These are phyloP conservation scores for Scenedesmus sp. DNA, from an alignment of 163 green algal genomes.

Conservation along the genomic window DNA sequence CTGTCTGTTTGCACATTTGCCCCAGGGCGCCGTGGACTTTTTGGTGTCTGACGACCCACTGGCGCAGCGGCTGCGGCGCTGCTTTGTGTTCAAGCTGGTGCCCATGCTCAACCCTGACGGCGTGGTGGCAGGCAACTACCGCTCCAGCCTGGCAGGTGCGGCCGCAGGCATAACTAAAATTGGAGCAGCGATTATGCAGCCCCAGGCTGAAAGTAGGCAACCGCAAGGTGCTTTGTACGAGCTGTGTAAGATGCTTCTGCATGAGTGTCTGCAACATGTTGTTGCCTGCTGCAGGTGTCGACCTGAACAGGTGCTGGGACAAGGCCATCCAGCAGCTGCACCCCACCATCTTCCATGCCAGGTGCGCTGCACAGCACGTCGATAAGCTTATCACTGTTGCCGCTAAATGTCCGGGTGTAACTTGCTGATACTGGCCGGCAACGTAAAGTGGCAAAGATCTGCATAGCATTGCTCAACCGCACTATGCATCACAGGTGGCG, in stretches of 20 bases:
- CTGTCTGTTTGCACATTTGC: background rate
- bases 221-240: no score
- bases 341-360: conserved; percentile 21
- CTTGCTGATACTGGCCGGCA: conserved; percentile 55
- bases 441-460: no score
- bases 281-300: background rate
- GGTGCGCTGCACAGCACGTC: background rate
- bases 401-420: conserved; percentile 56
- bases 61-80: conserved; percentile 15
- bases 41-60: background rate
- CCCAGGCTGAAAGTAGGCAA: no score
- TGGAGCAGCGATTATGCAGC: background rate
- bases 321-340: background rate
- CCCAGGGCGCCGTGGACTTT: conserved; percentile 14
- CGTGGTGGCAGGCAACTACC: conserved; percentile 77
- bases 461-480: conserved; percentile 41
- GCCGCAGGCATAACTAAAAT: background rate
- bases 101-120: conserved; percentile 89
- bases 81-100: conserved; percentile 66
- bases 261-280: background rate
- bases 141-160: conserved; percentile 68
- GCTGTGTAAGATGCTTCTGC: no score
- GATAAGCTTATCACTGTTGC: conserved; percentile 24
- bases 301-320: conserved; percentile 40
- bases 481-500: conserved; percentile 24